Conservation (phyloP, 2,329 filamentous ascomycete species). For the Metarhizium album region DNA sequence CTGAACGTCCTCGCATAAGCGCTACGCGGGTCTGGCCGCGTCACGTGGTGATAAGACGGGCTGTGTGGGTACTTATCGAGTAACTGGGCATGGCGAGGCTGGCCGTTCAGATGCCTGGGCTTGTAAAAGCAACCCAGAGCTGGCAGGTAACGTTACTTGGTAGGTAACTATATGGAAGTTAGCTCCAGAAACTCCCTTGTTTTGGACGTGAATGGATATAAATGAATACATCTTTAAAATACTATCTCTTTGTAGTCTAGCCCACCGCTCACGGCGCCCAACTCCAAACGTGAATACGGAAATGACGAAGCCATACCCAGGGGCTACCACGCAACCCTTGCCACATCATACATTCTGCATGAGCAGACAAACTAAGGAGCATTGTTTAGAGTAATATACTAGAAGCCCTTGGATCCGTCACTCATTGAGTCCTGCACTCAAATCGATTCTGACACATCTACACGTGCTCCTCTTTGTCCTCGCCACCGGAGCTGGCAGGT, state of each 20-base stretch:
- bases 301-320: not conserved
- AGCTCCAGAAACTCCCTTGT: no score
- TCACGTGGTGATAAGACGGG: conserved; percentile 25
- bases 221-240: not conserved
- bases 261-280: not conserved
- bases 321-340: not conserved
- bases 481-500: not conserved
- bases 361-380: not conserved
- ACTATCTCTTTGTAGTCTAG: not conserved
- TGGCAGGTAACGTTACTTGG: no score
- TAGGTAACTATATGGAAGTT: no score
- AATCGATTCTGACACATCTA: not conserved
- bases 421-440: not conserved
- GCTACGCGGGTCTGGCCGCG: conserved; percentile 18
- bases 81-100: not conserved
- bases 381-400: not conserved
- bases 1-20: conserved; percentile 16
- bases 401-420: not conserved
- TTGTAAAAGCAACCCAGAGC: no score
- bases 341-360: not conserved
- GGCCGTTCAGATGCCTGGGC: conserved; percentile 1
- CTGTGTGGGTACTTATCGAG: not conserved
- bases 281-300: not conserved
- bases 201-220: not conserved
- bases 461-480: not conserved